Percentiles rank a stretch among this genome's conserved stretches.
These are phyloP conservation scores for Toxoplasma gondii DNA, from an alignment of 169 alveolate genomes.

Conservation along the genomic window DNA sequence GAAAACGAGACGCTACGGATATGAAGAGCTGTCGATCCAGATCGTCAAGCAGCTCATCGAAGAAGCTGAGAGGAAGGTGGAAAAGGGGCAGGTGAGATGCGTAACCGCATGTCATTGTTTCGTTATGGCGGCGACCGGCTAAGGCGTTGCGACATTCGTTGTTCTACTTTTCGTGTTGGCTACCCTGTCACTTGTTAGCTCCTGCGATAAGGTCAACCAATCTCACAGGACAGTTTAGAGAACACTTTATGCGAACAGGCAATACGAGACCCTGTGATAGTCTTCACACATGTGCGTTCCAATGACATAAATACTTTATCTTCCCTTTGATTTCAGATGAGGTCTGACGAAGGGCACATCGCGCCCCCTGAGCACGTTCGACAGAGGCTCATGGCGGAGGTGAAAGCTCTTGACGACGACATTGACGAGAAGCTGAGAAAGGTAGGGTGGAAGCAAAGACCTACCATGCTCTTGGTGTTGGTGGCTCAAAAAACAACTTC, in stretches of 20 bases:
- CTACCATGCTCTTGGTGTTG: too few relatives aligned
- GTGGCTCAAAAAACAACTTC: too few relatives aligned
- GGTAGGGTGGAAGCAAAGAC: not conserved
- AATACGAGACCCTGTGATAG: too few relatives aligned
- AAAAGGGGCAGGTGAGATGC: constrained; percentile 72
- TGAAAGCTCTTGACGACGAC: constrained; percentile 24
- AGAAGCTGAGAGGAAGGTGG: constrained; percentile 80
- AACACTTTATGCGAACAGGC: too few relatives aligned
- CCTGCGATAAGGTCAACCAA: too few relatives aligned
- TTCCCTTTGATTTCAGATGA: not conserved
- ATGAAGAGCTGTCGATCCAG: constrained; percentile 78
- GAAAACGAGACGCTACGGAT: constrained; percentile 73
- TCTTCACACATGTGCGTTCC: too few relatives aligned
- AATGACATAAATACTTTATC: not conserved
- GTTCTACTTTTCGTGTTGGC: too few relatives aligned
- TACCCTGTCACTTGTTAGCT: too few relatives aligned
- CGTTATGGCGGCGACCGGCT: not conserved
- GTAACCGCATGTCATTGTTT: not conserved
- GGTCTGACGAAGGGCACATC: not conserved
- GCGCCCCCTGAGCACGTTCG: constrained; percentile 4
- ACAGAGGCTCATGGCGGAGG: not conserved
- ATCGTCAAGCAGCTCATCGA: constrained; percentile 80
- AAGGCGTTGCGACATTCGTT: not conserved
- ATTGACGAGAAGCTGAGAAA: constrained; percentile 2
- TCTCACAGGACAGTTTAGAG: too few relatives aligned